These are phyloP conservation scores for Boletus subcaerulescens DNA, from an alignment of 768 basidiomycete genomes.

Conservation along the genomic window DNA sequence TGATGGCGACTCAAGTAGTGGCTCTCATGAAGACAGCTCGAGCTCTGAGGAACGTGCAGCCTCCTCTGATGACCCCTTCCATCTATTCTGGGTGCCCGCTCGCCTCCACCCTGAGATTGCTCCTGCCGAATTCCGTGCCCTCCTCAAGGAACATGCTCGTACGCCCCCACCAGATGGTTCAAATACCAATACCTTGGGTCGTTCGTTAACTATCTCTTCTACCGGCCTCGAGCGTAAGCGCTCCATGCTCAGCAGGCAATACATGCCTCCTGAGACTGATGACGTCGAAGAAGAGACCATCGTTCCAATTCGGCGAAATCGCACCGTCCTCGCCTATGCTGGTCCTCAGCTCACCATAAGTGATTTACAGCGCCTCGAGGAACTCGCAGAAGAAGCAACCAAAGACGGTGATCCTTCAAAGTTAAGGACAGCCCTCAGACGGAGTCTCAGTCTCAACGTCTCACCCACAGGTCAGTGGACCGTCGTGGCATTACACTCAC, in stretches of 20 bases:
- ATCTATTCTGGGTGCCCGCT: slow-evolving; percentile 99
- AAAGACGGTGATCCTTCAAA: slow-evolving; percentile 77
- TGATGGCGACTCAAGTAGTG: slow-evolving; percentile 45
- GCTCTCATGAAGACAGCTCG: slow-evolving; percentile 40
- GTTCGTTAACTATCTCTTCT: slow-evolving; percentile 44
- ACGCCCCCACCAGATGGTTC: slow-evolving; percentile 50
- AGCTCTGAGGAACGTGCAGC: slow-evolving; percentile 32
- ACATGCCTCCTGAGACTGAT: slow-evolving; percentile 78
- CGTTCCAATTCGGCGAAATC: slow-evolving; percentile 65
- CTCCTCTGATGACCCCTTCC: slow-evolving; percentile 74
- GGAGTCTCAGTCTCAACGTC: slow-evolving; percentile 85
- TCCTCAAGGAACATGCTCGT: slow-evolving; percentile 90
- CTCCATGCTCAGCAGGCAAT: slow-evolving; percentile 94
- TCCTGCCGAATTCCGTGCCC: slow-evolving; percentile 91
- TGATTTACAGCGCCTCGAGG: slow-evolving; percentile 93
- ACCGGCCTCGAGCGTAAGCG: slow-evolving; percentile 73
- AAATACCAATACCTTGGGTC: slow-evolving; percentile 31
- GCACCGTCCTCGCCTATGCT: slow-evolving; percentile 60
- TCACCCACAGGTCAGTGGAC: slow-evolving; percentile 73
- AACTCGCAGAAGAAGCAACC: slow-evolving; percentile 87
- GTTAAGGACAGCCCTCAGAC: slow-evolving; percentile 73
- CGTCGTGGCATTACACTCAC: slow-evolving; percentile 5
- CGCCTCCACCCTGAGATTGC: slow-evolving; percentile 96
- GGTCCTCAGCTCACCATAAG: slow-evolving; percentile 88
- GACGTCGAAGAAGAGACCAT: slow-evolving; percentile 69